Evolutionary conservation across 2,329 filamentous ascomycete genomes (phyloP), one percentile per base, ranked within the genome.

Genomic region (Curvularia sp.): DNA sequence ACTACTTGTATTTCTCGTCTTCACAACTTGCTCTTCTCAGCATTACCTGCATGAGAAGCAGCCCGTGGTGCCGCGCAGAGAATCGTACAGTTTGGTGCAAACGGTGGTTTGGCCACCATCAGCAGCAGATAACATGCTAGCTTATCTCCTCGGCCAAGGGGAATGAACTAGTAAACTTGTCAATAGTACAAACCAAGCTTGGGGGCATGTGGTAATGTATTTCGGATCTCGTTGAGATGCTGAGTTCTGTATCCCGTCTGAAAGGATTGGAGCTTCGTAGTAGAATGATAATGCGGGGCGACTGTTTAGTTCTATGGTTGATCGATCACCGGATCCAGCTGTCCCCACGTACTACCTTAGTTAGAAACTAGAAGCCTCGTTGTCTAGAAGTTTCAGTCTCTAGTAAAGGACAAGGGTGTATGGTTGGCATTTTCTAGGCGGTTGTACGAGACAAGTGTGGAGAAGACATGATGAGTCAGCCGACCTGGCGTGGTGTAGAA

Each of bases 11-110:
- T 18, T n/a, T n/a, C n/a, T n/a, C 12, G 5, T 36, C 7, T 36
- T 36, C n/a, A 36, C 34, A 8, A 2, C 34, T 36, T 36, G 34
- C 34, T 15, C n/a, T 36, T 36, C n/a, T 18, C 34, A 36, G 15
- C 5, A 36, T 4, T 9, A 36, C 5, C 15, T n/a, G 18, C 34
- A 18, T n/a, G 34, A 13, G 15, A 36, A 36, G 34, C 34, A 0
- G 86, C 85, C 87, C 87, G 89, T 79, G 0, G 85, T 89, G 0
- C 85, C 85, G 4, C 86, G 75, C 6, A 86, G 73, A 8, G 73
- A 73, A 69, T 86, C 83, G 67, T 84, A 86, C 1, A 85, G 69
- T 38, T 78, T 81, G 2, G 81, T 83, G 48, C 83, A 70, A 13
- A 78, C 77, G 0, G 84, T 86, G n/a, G 63, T 79, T 45, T 80